phyloP scores from a whole-genome alignment of 2,329 filamentous ascomycete genomes.

The Botrytis galanthina region DNA sequence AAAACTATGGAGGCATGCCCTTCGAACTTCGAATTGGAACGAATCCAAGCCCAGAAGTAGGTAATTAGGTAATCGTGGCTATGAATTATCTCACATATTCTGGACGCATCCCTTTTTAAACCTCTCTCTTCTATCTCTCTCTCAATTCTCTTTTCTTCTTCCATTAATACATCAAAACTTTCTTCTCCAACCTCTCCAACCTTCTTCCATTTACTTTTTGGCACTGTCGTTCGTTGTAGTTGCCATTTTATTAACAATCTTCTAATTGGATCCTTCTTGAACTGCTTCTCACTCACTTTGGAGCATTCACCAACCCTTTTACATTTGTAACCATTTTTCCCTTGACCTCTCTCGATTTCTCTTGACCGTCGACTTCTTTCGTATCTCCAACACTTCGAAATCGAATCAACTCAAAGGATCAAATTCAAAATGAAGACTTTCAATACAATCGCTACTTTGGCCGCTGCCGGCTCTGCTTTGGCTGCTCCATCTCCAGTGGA shows the following conservation, averaged over 20 bases:
- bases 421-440: conserved; percentile 36
- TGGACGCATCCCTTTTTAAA: background rate
- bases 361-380: background rate
- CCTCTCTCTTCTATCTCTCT: background rate
- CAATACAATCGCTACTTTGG: conserved; percentile 34
- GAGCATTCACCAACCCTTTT: conserved; percentile 22
- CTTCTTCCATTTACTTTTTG: conserved; percentile 11
- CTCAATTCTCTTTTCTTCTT: background rate
- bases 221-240: conserved; percentile 31
- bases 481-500: conserved; percentile 29
- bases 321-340: conserved; percentile 1
- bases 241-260: conserved; percentile 24
- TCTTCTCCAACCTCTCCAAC: background rate
- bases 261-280: conserved; percentile 25
- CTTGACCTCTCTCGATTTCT: conserved; percentile 6
- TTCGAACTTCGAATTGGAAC: background rate
- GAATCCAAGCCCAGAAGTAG: background rate
- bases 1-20: background rate
- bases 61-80: background rate
- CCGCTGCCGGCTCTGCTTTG: conserved; percentile 29
- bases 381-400: background rate
- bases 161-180: conserved; percentile 5
- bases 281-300: conserved; percentile 32
- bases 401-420: background rate
- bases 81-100: background rate